A percentile compares a stretch with the other conserved stretches of the same genome.
Conservation (phyloP, 805 yeast species). For the Cyberlindnera americana region DNA sequence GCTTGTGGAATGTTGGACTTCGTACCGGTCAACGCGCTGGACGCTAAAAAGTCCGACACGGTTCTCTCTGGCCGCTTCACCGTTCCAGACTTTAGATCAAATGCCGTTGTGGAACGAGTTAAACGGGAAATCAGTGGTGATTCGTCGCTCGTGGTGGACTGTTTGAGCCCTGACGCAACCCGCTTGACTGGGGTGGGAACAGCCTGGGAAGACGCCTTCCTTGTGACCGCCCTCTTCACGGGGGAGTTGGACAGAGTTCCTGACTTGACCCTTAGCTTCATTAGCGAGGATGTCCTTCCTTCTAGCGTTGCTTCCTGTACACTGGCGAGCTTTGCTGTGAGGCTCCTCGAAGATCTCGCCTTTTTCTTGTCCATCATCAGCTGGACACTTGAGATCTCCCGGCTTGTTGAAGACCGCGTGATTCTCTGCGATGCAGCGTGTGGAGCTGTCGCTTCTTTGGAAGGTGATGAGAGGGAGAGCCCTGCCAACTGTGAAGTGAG, state of each 20-base stretch:
- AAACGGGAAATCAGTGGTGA: slow-evolving; percentile 24
- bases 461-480: slow-evolving; percentile 13
- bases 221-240: slow-evolving; percentile 1
- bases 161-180: slow-evolving; percentile 5
- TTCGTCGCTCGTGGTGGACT: slow-evolving; percentile 9
- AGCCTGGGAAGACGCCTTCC: slow-evolving; percentile 11
- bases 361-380: slow-evolving; percentile 3
- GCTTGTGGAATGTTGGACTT: slow-evolving; percentile 10
- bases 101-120: slow-evolving; percentile 26
- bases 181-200: slow-evolving; percentile 14
- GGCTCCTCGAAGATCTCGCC: slow-evolving; percentile 1
- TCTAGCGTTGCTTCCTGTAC: slow-evolving; percentile 1
- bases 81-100: slow-evolving; percentile 12
- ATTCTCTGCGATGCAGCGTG: background rate
- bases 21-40: background rate
- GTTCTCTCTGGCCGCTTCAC: slow-evolving; percentile 1
- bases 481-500: slow-evolving; percentile 15
- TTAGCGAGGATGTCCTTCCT: slow-evolving; percentile 9
- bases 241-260: slow-evolving; percentile 4
- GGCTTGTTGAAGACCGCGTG: background rate
- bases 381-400: slow-evolving; percentile 1
- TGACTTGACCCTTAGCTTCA: slow-evolving; percentile 4
- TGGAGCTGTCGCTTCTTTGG: background rate
- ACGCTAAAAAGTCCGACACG: slow-evolving; percentile 5
- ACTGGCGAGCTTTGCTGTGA: background rate